Conservation (phyloP, 108 stramenopile genomes). For the Nannochloropsis granulata region DNA sequence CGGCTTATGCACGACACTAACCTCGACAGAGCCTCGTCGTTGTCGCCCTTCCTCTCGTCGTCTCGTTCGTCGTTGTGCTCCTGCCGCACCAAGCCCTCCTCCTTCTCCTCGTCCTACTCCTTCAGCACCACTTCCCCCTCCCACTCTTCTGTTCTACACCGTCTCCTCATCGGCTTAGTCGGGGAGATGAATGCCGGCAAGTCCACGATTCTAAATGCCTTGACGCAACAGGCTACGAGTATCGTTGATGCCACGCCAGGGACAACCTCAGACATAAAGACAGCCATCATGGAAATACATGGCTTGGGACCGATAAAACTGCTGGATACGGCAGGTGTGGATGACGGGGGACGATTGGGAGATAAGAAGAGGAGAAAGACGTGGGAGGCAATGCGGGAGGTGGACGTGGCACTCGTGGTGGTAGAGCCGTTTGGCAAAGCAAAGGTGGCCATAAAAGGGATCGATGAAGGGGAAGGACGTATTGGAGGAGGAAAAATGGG, state of each 20-base stretch:
- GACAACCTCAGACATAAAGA: not conserved
- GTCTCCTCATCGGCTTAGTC: not conserved
- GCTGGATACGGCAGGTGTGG: not conserved
- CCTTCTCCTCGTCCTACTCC: too few species aligned
- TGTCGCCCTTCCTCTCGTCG: too few species aligned
- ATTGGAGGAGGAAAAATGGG: not conserved
- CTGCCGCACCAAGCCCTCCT: too few species aligned
- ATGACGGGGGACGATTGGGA: not conserved
- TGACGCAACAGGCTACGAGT: not conserved
- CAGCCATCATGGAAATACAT: not conserved
- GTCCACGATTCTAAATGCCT: not conserved
- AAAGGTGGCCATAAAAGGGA: not conserved
- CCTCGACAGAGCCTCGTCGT: too few species aligned
- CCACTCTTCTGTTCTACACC: not conserved
- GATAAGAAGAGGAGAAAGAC: not conserved
- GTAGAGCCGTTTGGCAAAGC: not conserved
- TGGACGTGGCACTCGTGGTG: not conserved
- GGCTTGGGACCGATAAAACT: not conserved
- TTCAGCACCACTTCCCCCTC: too few species aligned
- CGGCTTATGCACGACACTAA: too few species aligned
- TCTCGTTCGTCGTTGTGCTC: too few species aligned
- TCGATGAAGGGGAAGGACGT: not conserved
- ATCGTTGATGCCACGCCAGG: not conserved
- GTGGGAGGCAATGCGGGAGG: not conserved
- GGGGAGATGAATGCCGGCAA: not conserved